Conservation (phyloP, 148 eudicot genomes). For the Heliosperma pusillum region DNA sequence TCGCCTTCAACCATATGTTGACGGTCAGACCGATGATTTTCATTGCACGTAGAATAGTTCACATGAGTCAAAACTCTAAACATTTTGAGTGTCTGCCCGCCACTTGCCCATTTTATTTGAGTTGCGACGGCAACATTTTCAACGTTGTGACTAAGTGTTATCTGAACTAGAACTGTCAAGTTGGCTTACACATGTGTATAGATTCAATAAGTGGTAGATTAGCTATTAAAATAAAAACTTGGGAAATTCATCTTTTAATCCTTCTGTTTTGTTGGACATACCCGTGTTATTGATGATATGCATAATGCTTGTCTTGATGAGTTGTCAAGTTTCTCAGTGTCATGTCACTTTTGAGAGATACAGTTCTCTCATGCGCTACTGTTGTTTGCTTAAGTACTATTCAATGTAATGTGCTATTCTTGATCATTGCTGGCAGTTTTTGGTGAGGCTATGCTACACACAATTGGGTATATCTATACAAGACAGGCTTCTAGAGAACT, state of each 20-base stretch:
- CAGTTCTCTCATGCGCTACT: neutral
- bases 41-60: neutral
- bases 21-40: conserved; percentile 56
- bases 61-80: neutral
- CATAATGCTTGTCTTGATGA: neutral
- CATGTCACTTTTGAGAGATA: neutral
- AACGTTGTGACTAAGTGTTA: neutral
- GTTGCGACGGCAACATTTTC: no score
- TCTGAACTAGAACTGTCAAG: neutral
- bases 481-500: conserved; percentile 81
- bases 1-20: conserved; percentile 72
- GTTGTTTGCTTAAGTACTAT: neutral
- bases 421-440: conserved; percentile 47
- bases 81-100: neutral
- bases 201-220: neutral
- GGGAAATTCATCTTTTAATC: neutral
- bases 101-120: neutral
- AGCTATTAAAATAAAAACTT: neutral
- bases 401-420: neutral
- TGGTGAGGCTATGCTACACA: conserved; percentile 94
- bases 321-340: no score
- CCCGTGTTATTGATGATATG: neutral
- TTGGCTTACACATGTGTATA: neutral
- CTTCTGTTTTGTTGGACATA: neutral
- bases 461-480: conserved; percentile 87